Evolutionary conservation across 202 grass and related monocot genomes (phyloP).

Genomic region (Setaria italica): DNA sequence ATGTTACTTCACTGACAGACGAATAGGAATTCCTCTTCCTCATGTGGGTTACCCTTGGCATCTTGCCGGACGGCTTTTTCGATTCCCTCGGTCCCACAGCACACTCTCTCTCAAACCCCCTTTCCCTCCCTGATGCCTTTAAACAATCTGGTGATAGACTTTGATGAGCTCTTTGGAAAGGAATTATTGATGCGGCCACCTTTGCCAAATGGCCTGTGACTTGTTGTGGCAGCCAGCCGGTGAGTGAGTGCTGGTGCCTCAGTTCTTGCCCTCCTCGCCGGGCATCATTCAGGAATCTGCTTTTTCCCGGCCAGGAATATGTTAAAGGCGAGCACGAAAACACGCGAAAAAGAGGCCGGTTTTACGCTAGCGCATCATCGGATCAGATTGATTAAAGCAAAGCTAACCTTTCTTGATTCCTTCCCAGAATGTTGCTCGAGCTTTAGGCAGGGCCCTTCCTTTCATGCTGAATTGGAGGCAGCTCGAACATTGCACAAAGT

Average conservation of each 20-base stretch:
- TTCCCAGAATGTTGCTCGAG: constrained; percentile 45
- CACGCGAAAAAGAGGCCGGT: constrained; percentile 51
- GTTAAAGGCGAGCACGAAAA: constrained; percentile 62
- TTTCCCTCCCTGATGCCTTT: constrained; percentile 49
- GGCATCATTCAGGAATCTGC: constrained; percentile 77
- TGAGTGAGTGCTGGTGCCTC: not conserved
- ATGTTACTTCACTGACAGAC: constrained; percentile 46
- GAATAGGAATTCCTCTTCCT: constrained; percentile 36
- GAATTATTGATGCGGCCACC: constrained; percentile 58
- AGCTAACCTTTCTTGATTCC: constrained; percentile 46
- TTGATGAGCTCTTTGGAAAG: constrained; percentile 69
- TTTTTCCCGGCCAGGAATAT: constrained; percentile 53
- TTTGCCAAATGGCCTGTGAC: constrained; percentile 59
- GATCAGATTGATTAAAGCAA: constrained; percentile 49
- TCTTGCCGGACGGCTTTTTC: constrained; percentile 49
- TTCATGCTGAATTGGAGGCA: constrained; percentile 31
- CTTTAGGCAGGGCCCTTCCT: constrained; percentile 28
- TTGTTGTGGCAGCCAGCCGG: constrained; percentile 43
- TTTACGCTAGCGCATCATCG: constrained; percentile 34
- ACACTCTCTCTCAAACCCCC: constrained; percentile 46
- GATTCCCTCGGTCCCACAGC: constrained; percentile 60
- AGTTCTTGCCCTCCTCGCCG: constrained; percentile 1
- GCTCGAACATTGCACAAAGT: not conserved
- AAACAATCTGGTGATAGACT: constrained; percentile 55
- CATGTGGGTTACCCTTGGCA: constrained; percentile 53